phyloP scores from a whole-genome alignment of 2,329 filamentous ascomycete species.

The Botrytis squamosa region DNA sequence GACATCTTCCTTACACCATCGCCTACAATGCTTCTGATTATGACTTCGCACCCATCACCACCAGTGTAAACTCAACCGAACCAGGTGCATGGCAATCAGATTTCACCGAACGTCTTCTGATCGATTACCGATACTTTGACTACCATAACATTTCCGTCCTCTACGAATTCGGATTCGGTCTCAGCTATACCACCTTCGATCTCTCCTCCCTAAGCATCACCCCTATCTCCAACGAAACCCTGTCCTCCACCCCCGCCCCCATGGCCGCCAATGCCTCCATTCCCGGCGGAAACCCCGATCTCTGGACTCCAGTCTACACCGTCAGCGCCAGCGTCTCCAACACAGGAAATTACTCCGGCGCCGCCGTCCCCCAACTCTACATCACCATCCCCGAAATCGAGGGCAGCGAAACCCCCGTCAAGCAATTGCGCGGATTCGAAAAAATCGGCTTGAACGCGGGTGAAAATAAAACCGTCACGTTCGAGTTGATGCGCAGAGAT shows the following conservation, averaged over 20 bases:
- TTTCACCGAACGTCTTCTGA: conserved; percentile 55
- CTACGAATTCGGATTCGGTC: conserved; percentile 48
- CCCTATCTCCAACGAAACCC: conserved; percentile 38
- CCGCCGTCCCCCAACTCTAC: conserved; percentile 38
- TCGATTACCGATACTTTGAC: conserved; percentile 54
- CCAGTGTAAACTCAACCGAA: conserved; percentile 40
- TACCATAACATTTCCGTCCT: conserved; percentile 39
- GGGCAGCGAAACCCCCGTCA: conserved; percentile 42
- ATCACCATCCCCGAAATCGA: conserved; percentile 34
- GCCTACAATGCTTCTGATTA: conserved; percentile 55
- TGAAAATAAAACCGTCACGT: conserved; percentile 62
- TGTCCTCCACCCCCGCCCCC: conserved; percentile 35
- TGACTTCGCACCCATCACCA: conserved; percentile 45
- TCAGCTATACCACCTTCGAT: conserved; percentile 75
- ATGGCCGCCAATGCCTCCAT: conserved; percentile 41
- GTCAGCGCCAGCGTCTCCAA: conserved; percentile 52
- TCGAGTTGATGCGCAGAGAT: conserved; percentile 72
- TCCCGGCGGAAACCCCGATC: conserved; percentile 54
- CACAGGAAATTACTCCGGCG: conserved; percentile 44
- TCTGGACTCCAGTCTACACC: conserved; percentile 53
- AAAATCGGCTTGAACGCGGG: conserved; percentile 71
- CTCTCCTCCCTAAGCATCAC: conserved; percentile 40
- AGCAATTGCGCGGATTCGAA: conserved; percentile 72
- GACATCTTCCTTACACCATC: conserved; percentile 64
- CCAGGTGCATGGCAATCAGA: conserved; percentile 26